Base-by-base conservation (phyloP, 768 basidiomycete species). In the Tephrocybe sp. region DNA sequence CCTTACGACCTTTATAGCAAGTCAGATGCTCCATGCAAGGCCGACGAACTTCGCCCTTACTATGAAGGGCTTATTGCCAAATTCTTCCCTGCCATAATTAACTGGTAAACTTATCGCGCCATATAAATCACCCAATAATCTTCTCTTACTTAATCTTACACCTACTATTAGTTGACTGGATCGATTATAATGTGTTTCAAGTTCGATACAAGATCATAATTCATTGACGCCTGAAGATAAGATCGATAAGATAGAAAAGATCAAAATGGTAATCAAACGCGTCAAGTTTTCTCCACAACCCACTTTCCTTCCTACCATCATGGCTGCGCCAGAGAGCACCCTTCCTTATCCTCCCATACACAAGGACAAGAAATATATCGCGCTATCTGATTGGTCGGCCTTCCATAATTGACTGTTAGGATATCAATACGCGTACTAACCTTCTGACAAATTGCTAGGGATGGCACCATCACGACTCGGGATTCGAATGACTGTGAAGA, bases 1-100 rank as follows among this genome's bases (percentile, higher is more conserved):
- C 92, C 93, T 0, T 95, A 94, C 67, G 93, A 94, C 62, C 79
- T 97, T 6, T 97, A 97, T 74, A 88, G 85, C 75, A 95, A 95
- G 70, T 81, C 77, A 60, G 89, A 94, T 59, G 77, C 79, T 36
- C 78, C 82, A 4, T 79, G 84, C 46, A 66, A 82, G 43, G 73
- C 76, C 12, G 80, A 74, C 37, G 73, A 77, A 59, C 74, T 95
- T 19, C 77, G 81, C 53, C 88, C 91, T 12, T 95, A 97, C 69
- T 97, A 97, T 62, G 76, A 88, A 61, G 68, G 69, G 1, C 73
- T 97, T 24, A 94, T 97, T 58, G 74, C 77, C 30, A 92, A 91
- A 62, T 97, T 81, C 71, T 94, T 97, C 74, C 90, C 91, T 31
- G 70, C 80, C 0, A 77, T 81, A 45, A 69, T 95, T 27, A 84